These are phyloP conservation scores for Capsicum baccatum DNA, from an alignment of 257 asterid genomes.

Conservation along the genomic window DNA sequence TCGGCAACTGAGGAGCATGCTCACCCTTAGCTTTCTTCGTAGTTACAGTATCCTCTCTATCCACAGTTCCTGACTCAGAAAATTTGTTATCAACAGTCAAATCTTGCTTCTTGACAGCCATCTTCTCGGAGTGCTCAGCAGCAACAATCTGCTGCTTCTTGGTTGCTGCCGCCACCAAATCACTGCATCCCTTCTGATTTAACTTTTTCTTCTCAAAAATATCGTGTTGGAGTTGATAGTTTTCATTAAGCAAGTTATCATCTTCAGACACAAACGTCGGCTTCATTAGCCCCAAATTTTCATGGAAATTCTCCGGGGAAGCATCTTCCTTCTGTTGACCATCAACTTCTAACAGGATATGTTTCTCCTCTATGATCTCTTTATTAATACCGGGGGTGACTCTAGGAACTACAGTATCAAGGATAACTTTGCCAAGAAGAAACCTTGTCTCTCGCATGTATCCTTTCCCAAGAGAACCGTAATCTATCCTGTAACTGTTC, in stretches of 20 bases:
- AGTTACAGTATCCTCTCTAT: background rate
- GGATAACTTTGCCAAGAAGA: constrained; percentile 73
- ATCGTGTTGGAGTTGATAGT: constrained; percentile 29
- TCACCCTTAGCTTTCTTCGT: background rate
- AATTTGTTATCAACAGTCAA: constrained; percentile 1
- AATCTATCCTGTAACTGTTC: constrained; percentile 41
- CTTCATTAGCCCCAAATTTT: constrained; percentile 25
- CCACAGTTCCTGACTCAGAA: constrained; percentile 1
- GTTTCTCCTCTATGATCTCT: constrained; percentile 33
- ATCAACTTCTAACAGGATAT: constrained; percentile 16
- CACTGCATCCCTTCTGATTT: constrained; percentile 24
- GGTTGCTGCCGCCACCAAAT: background rate
- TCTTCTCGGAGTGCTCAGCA: background rate
- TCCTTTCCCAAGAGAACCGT: constrained; percentile 52
- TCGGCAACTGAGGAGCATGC: background rate
- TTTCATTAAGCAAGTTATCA: background rate
- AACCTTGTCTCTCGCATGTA: constrained; percentile 55
- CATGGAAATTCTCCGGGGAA: background rate
- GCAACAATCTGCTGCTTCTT: constrained; percentile 21
- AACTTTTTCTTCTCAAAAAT: constrained; percentile 37
- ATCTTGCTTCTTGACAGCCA: constrained; percentile 16
- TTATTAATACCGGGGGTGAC: constrained; percentile 31
- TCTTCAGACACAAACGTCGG: background rate
- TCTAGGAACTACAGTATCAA: constrained; percentile 49
- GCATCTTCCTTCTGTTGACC: constrained; percentile 27